phyloP scores from a whole-genome alignment of 164 flowering plant genomes.

The Taxillus chinensis region DNA sequence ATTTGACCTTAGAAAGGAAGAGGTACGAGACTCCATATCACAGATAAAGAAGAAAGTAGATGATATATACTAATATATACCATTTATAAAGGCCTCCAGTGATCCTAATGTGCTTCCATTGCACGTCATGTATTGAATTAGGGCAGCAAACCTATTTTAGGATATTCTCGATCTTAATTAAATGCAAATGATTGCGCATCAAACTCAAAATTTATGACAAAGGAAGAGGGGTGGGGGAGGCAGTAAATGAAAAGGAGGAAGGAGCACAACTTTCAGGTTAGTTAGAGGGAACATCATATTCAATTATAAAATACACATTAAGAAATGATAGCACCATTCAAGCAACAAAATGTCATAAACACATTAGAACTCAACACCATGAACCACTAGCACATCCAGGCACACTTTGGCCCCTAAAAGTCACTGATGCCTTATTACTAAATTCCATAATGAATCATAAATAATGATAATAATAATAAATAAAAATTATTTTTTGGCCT shows the following conservation, averaged over 20 bases:
- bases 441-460: no score
- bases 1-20: background rate
- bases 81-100: constrained; percentile 23
- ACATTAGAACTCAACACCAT: no score
- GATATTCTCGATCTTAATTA: background rate
- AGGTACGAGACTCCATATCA: background rate
- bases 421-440: no score
- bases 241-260: background rate
- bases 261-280: no score
- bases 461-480: no score
- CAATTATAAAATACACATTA: no score
- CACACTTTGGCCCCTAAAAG: no score
- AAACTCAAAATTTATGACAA: background rate
- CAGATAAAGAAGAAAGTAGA: background rate
- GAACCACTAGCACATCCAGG: no score
- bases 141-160: constrained; percentile 64
- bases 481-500: no score
- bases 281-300: no score
- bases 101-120: constrained; percentile 41
- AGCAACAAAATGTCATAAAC: no score
- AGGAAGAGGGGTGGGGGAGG: constrained; percentile 1
- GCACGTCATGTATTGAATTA: constrained; percentile 46
- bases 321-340: no score
- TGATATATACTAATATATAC: constrained; percentile 37
- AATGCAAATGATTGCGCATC: constrained; percentile 2